Evolutionary conservation across 768 basidiomycete species (phyloP).

Genomic region (Albatrellus ellisii): DNA sequence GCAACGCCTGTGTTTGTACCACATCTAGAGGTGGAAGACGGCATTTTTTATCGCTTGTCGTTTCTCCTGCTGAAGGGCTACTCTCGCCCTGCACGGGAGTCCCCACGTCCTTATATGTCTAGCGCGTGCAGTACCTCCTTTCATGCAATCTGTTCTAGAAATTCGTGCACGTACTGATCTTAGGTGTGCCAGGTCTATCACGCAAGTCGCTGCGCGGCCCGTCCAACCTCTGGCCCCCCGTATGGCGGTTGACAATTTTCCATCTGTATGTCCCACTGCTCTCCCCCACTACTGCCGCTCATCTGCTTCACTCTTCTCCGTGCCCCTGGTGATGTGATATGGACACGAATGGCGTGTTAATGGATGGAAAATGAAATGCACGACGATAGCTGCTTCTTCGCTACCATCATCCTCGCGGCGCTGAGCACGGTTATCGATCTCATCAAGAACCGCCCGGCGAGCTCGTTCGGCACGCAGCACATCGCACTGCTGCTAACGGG

Average conservation of each 20-base stretch:
- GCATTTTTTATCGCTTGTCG: too few relatives aligned
- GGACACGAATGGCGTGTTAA: background rate
- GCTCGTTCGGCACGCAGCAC: conserved; percentile 53
- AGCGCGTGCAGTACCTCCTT: conserved; percentile 2
- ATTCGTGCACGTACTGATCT: background rate
- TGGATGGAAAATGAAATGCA: conserved; percentile 2
- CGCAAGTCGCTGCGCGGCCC: conserved; percentile 5
- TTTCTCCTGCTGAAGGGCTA: background rate
- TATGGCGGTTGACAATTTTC: conserved; percentile 42
- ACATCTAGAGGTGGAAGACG: too few relatives aligned
- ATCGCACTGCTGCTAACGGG: conserved; percentile 42
- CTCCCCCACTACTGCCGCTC: too few relatives aligned
- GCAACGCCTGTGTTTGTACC: too few relatives aligned
- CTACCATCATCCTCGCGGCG: conserved; percentile 33
- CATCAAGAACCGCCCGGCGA: conserved; percentile 25
- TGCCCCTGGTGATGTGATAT: background rate
- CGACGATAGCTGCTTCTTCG: conserved; percentile 28
- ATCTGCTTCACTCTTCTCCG: background rate
- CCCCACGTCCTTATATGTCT: background rate
- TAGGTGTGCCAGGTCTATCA: conserved; percentile 5
- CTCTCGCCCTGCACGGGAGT: background rate
- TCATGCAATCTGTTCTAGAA: background rate
- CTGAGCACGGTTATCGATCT: conserved; percentile 42
- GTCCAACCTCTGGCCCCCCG: conserved; percentile 25
- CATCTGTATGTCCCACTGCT: conserved; percentile 31